Percentiles rank a stretch among this genome's conserved stretches.
Conservation (phyloP, 202 grass and related monocot genomes). For the Zizania palustris region DNA sequence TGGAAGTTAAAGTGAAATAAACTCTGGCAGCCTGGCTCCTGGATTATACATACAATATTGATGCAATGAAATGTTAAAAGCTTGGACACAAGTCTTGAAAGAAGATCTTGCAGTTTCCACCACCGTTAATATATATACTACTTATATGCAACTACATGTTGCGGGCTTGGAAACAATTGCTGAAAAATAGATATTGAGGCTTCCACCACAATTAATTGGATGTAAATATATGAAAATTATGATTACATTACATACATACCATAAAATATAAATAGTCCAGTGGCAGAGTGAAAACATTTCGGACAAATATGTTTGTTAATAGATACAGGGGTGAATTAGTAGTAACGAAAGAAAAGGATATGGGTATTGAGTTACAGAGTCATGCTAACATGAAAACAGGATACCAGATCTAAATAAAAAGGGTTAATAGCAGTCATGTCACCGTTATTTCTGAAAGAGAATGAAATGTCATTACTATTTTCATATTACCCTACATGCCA, state of each 20-base stretch:
- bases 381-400: constrained; percentile 30
- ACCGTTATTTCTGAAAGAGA: too few relatives aligned
- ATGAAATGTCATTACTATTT: too few relatives aligned
- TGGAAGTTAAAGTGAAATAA: too few relatives aligned
- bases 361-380: constrained; percentile 5
- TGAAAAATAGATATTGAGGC: background rate
- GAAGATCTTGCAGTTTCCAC: background rate
- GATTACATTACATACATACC: constrained; percentile 13
- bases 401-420: constrained; percentile 37
- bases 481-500: too few relatives aligned
- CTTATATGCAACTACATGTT: too few relatives aligned
- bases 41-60: constrained; percentile 3
- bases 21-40: too few relatives aligned
- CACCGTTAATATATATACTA: constrained; percentile 26
- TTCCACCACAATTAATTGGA: background rate
- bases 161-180: background rate
- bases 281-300: background rate
- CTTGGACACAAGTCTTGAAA: constrained; percentile 4
- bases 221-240: constrained; percentile 4
- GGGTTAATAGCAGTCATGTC: too few relatives aligned
- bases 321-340: background rate
- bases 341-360: background rate
- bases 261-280: constrained; percentile 13
- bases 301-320: constrained; percentile 14
- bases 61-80: background rate